Evolutionary conservation across 768 basidiomycete genomes (phyloP).

Genomic region (Lentinula lateritia): DNA sequence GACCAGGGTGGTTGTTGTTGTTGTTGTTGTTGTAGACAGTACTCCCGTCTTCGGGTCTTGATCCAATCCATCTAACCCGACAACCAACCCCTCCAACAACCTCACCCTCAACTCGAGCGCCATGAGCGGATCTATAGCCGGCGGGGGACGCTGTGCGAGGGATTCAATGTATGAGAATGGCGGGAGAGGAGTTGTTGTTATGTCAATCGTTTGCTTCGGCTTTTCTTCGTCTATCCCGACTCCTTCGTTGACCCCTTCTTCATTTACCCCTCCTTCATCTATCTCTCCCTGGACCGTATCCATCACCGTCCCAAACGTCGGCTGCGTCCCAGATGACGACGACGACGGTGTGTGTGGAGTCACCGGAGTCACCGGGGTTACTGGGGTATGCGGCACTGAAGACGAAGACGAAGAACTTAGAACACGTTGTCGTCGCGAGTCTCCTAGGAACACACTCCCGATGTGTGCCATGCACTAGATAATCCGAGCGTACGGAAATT

Average conservation of each 20-base stretch:
- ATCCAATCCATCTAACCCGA: slow-evolving; percentile 48
- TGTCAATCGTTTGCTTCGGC: background rate
- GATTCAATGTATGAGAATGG: background rate
- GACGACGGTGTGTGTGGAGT: slow-evolving; percentile 28
- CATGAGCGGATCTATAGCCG: slow-evolving; percentile 54
- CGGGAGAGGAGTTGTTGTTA: slow-evolving; percentile 2
- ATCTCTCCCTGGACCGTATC: background rate
- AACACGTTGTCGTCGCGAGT: slow-evolving; percentile 61
- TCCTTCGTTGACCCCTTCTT: background rate
- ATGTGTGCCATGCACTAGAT: slow-evolving; percentile 41
- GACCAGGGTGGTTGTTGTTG: slow-evolving; percentile 51
- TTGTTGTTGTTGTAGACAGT: slow-evolving; percentile 22
- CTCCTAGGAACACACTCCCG: slow-evolving; percentile 80
- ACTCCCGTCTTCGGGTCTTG: slow-evolving; percentile 15
- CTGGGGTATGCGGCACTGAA: slow-evolving; percentile 25
- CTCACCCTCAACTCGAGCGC: slow-evolving; percentile 72
- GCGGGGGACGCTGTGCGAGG: slow-evolving; percentile 7
- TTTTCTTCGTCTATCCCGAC: background rate
- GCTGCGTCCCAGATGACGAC: slow-evolving; percentile 22
- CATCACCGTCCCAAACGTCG: slow-evolving; percentile 17
- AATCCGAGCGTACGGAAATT: too few relatives aligned
- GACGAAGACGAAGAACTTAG: slow-evolving; percentile 52
- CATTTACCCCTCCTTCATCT: too few relatives aligned
- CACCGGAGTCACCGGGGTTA: slow-evolving; percentile 26
- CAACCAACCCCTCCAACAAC: slow-evolving; percentile 75